phyloP scores from a whole-genome alignment of 176 grass and related monocot species.

The bread wheat (Triticum aestivum) region IWGSC_CS_RefSeq_v2.1 NC_057797.1:764702366-764702865 shows the following conservation, averaged over 20 bases:
- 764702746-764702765: conserved; percentile 35
- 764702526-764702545: neutral
- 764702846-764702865: neutral
- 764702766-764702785: conserved; percentile 33
- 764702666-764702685: neutral
- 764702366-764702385: too few relatives aligned
- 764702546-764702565: conserved; percentile 9
- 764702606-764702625: neutral
- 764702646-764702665: neutral
- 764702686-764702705: conserved; percentile 8
- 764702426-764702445: neutral
- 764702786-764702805: neutral
- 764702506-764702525: neutral
- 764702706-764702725: conserved; percentile 54
- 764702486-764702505: neutral
- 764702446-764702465: neutral
- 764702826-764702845: neutral
- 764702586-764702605: neutral
- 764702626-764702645: neutral
- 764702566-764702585: neutral
- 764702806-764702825: neutral
- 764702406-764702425: too few relatives aligned
- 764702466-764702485: neutral
- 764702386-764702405: too few relatives aligned
- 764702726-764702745: neutral